Evolutionary conservation across 495 filamentous ascomycete genomes (phyloP).

Genomic region (Darksidea phi): DNA sequence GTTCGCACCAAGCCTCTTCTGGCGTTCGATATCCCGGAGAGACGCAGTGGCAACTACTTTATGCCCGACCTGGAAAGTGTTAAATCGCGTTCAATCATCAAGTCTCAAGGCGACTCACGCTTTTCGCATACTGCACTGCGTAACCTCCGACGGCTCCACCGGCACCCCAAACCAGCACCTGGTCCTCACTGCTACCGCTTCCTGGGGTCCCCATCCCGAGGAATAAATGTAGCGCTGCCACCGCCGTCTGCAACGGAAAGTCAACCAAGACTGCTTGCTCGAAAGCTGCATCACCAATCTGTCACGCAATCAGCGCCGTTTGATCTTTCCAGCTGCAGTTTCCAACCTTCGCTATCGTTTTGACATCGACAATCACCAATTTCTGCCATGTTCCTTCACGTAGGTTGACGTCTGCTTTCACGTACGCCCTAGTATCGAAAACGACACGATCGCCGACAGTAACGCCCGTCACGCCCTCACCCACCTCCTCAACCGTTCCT

Average conservation of each 20-base stretch:
- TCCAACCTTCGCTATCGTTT: slow-evolving; percentile 25
- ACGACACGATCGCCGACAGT: slow-evolving; percentile 33
- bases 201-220: slow-evolving; percentile 31
- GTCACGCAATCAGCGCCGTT: neutral
- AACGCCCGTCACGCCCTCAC: slow-evolving; percentile 16
- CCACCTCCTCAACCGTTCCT: slow-evolving; percentile 24
- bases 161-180: slow-evolving; percentile 31
- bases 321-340: neutral
- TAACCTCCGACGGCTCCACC: slow-evolving; percentile 31
- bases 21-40: slow-evolving; percentile 22
- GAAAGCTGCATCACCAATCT: slow-evolving; percentile 29
- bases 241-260: slow-evolving; percentile 34
- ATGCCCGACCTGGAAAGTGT: slow-evolving; percentile 34
- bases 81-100: slow-evolving; percentile 11
- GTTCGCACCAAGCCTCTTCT: slow-evolving; percentile 33
- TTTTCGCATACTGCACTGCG: slow-evolving; percentile 32
- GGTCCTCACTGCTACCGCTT: slow-evolving; percentile 17
- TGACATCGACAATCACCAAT: slow-evolving; percentile 18
- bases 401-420: slow-evolving; percentile 17
- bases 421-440: slow-evolving; percentile 28
- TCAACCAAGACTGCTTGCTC: slow-evolving; percentile 32
- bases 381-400: slow-evolving; percentile 33
- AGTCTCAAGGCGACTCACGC: slow-evolving; percentile 13
- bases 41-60: slow-evolving; percentile 33
- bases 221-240: slow-evolving; percentile 29